Base-by-base conservation (phyloP, 768 basidiomycete genomes). In the Amanita pseudoporphyria region DNA sequence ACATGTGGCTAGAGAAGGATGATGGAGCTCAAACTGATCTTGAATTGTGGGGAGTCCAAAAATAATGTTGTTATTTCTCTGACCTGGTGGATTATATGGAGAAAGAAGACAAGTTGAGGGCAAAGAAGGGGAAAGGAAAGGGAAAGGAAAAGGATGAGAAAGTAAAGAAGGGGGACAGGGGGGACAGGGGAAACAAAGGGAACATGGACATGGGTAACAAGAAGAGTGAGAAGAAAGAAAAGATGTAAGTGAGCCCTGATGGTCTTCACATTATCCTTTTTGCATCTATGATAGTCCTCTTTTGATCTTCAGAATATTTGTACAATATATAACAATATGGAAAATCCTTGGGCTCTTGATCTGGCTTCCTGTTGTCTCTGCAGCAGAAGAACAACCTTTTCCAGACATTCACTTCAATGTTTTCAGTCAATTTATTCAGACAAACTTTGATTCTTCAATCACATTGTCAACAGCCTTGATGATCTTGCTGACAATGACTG, bases 1-100 rank as follows among this genome's bases (percentile, higher is more conserved):
- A n/a, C n/a, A n/a, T n/a, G 26, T 45, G 44, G 44, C 33, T 45
- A 26, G 44, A 45, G n/a, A 26, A 35, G 9, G 44, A 45, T 30
- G 26, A 19, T 12, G 33, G 44, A 7, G 28, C 12, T 18, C 33
- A 6, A 9, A 35, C 7, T 35, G 33, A 35, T 19, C 9, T 31
- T 6, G 44, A 13, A 4, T 12, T 45, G 9, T 31, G 33, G 33
- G 30, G 33, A 5, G 10, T n/a, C 5, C 7, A 21, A 21, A 45
- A 31, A 14, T 28, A 21, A 30, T 6, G 24, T 45, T 45, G 31
- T 45, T 30, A 9, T 31, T 45, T 31, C 16, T 9, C 44, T 31
- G 44, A 45, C 7, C 16, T 45, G n/a, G 33, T n/a, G n/a, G n/a
- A n/a, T n/a, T n/a, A n/a, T n/a, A n/a, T n/a, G n/a, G n/a, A n/a